Evolutionary conservation across 495 filamentous ascomycete genomes (phyloP), one percentile per base, ranked within the genome.

Genomic region (Neurospora sp.): DNA sequence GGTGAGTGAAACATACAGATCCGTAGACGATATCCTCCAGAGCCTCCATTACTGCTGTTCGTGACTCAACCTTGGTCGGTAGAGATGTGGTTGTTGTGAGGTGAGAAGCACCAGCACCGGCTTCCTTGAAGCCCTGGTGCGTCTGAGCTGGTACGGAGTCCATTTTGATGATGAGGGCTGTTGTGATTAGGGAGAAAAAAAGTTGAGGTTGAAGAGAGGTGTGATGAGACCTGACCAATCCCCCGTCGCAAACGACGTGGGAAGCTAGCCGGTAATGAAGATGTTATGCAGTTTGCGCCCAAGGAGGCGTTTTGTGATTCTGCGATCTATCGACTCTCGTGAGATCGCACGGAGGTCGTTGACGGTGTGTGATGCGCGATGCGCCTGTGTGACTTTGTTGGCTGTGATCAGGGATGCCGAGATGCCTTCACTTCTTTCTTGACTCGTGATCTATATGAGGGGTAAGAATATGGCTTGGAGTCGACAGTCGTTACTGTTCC

Each of bases 21-120:
- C 93, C 93, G 81, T 92, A 97, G 66, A 88, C 76, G 70, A 97
- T 88, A 78, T 97, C 93, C 81, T 97, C 93, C 70, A 92, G 76
- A 69, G 91, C 90, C 76, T 93, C 91, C 72, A 90, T 80, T 35
- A 86, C 85, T 66, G 90, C 88, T 71, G 87, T 79, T 70, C 66
- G 79, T 35, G 75, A 54, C 37, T 72, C 75, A 40, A 77, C 44
- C 14, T 62, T 73, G 20, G 73, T 44, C 2, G 75, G 23, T n/a
- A 75, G 37, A 14, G 78, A 12, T 12, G 76, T 41, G 31, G 73
- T 37, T 14, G 69, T 35, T 31, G 77, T 70, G 42, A 77, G 38
- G 66, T 37, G 41, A 10, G 72, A 42, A 39, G 72, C 48, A 18
- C 27, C 54, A 37, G n/a, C 71, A 62, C 40, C 39, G 5, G 39